Evolutionary conservation across 805 yeast genomes (phyloP).

Genomic region (Kodamaea fukazawae): DNA sequence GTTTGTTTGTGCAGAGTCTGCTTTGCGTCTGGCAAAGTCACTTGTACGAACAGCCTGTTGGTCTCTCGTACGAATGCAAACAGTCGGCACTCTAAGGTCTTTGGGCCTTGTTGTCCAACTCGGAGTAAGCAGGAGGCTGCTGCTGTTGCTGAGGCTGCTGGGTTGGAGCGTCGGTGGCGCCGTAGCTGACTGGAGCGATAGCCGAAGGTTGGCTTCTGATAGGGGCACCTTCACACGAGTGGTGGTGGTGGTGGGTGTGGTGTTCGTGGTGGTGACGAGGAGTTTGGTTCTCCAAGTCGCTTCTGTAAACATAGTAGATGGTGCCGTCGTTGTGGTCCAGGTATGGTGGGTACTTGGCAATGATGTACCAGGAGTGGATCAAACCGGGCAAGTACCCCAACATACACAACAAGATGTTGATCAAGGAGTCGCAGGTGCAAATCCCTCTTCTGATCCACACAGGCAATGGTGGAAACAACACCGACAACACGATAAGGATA

Average conservation of each 20-base stretch:
- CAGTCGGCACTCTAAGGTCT: neutral
- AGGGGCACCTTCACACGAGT: conserved; percentile 1
- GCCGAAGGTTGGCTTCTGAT: conserved; percentile 12
- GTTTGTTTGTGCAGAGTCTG: too few species aligned
- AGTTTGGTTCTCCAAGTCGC: conserved; percentile 34
- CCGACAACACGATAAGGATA: conserved; percentile 56
- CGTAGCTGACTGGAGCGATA: conserved; percentile 19
- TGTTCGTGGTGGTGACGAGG: conserved; percentile 22
- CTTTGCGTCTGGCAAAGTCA: too few species aligned
- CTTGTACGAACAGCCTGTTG: too few species aligned
- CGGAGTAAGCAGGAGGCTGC: neutral
- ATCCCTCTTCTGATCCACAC: conserved; percentile 65
- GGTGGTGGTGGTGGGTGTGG: conserved; percentile 14
- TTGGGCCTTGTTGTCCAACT: conserved; percentile 4
- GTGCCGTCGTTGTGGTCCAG: conserved; percentile 21
- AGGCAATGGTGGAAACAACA: conserved; percentile 72
- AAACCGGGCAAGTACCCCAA: conserved; percentile 53
- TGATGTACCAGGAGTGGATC: conserved; percentile 48
- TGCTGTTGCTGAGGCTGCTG: conserved; percentile 11
- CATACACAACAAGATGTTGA: conserved; percentile 42
- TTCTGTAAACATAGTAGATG: conserved; percentile 33
- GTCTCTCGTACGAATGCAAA: too few species aligned
- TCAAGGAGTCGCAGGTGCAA: conserved; percentile 50
- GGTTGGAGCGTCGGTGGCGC: conserved; percentile 21
- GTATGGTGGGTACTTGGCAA: conserved; percentile 46